phyloP scores from a whole-genome alignment of 2,329 filamentous ascomycete species.

The Aspergillus aculeatus region DNA sequence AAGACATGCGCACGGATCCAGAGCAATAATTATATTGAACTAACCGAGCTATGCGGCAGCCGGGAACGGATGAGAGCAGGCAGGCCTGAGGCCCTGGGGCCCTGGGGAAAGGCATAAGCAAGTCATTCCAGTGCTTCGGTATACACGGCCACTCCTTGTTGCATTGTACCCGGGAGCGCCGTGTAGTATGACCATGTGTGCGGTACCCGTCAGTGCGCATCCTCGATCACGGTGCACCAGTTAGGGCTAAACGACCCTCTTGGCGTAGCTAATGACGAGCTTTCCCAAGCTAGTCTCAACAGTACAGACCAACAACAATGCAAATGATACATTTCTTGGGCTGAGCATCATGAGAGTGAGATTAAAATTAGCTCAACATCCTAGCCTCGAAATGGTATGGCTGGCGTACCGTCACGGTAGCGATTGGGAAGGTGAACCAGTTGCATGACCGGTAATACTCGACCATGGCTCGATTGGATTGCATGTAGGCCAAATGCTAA shows the following conservation, averaged over 20 bases:
- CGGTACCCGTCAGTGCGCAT: not conserved
- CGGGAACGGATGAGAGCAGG: not conserved
- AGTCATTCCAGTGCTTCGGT: not conserved
- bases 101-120: not conserved
- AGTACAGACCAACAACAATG: not conserved
- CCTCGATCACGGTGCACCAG: not conserved
- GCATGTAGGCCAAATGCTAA: not conserved
- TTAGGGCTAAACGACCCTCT: not conserved
- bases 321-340: not conserved
- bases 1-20: constrained; percentile 4
- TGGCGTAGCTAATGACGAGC: not conserved
- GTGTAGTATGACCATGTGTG: not conserved
- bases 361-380: not conserved
- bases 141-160: not conserved
- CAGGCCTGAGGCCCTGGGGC: not conserved
- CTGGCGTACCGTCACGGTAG: not conserved
- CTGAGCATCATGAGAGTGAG: not conserved
- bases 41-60: constrained; percentile 7
- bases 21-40: not conserved
- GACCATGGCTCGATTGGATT: not conserved
- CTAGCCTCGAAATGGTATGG: not conserved
- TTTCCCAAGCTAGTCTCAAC: not conserved
- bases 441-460: not conserved
- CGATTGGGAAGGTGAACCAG: not conserved
- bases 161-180: not conserved